A percentile compares a stretch with the other conserved stretches of the same genome.
phyloP scores from a whole-genome alignment of 2,329 filamentous ascomycete species.

The Colletotrichum tofieldiae region DNA sequence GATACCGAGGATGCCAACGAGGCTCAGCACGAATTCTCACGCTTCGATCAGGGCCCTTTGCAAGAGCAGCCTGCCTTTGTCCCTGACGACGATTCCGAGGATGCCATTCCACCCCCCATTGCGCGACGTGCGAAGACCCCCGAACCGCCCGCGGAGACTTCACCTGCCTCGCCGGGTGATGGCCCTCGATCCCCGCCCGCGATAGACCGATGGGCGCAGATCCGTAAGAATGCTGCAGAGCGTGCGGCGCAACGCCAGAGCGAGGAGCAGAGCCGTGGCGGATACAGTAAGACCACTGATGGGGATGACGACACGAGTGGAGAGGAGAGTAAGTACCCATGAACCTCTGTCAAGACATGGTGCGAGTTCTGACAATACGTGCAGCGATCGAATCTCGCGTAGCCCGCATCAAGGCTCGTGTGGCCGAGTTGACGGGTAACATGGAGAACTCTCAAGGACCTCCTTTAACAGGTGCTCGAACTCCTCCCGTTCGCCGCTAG shows the following conservation, averaged over 20 bases:
- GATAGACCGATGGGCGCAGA: slow-evolving; percentile 94
- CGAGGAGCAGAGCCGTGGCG: slow-evolving; percentile 75
- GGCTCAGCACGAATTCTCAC: slow-evolving; percentile 73
- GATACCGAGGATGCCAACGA: slow-evolving; percentile 72
- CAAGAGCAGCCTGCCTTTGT: slow-evolving; percentile 88
- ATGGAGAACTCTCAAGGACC: slow-evolving; percentile 73
- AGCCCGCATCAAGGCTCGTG: slow-evolving; percentile 96
- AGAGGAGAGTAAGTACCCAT: slow-evolving; percentile 84
- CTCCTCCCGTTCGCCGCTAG: slow-evolving; percentile 38
- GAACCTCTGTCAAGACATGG: neutral
- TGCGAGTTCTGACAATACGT: slow-evolving; percentile 46
- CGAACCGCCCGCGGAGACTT: slow-evolving; percentile 47
- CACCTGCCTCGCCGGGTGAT: slow-evolving; percentile 48
- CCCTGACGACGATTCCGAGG: slow-evolving; percentile 70
- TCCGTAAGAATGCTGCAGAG: slow-evolving; percentile 93
- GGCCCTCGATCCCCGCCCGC: slow-evolving; percentile 54
- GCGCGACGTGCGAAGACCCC: slow-evolving; percentile 57
- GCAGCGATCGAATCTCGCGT: slow-evolving; percentile 97
- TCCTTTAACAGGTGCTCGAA: slow-evolving; percentile 34
- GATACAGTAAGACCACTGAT: slow-evolving; percentile 70
- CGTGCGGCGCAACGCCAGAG: slow-evolving; percentile 77
- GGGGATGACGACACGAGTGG: slow-evolving; percentile 92
- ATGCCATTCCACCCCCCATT: slow-evolving; percentile 68
- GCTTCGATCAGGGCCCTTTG: slow-evolving; percentile 92
- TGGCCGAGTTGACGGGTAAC: slow-evolving; percentile 92